Conservation (phyloP, 352 stramenopile species). For the Globisporangium camurandrum region DNA sequence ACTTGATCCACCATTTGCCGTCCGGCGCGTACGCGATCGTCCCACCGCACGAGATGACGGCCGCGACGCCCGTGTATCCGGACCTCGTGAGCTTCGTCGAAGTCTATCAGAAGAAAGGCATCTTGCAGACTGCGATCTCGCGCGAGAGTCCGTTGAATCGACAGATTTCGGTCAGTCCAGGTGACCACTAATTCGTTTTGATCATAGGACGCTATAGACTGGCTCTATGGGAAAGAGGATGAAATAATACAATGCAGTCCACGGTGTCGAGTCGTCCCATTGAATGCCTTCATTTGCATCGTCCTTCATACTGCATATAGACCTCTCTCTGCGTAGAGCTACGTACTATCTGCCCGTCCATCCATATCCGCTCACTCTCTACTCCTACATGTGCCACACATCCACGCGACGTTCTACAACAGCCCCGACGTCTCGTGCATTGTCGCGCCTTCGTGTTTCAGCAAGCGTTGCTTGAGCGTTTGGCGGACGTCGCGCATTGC, state of each 20-base stretch:
- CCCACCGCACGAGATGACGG: conserved; percentile 37
- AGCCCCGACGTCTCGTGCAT: neutral
- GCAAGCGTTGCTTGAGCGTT: conserved; percentile 9
- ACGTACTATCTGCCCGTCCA: no score
- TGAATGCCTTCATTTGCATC: no score
- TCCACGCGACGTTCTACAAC: neutral
- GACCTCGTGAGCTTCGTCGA: conserved; percentile 76
- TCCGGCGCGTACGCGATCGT: conserved; percentile 59
- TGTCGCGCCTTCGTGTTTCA: neutral
- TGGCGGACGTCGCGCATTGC: conserved; percentile 12
- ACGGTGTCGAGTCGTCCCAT: neutral
- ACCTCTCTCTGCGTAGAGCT: no score
- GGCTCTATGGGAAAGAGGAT: no score
- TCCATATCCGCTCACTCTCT: no score
- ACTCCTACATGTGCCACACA: no score
- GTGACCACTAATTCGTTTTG: no score
- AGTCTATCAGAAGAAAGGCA: conserved; percentile 60
- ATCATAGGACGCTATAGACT: no score
- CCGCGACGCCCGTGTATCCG: conserved; percentile 42
- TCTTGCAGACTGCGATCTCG: conserved; percentile 42
- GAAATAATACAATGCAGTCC: no score
- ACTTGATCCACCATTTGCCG: conserved; percentile 62
- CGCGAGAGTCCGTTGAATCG: conserved; percentile 42
- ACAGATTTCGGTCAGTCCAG: conserved; percentile 37
- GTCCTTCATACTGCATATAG: no score